Conservation (phyloP, 2,329 filamentous ascomycete genomes). For the Ophioceras dolichostomum region DNA sequence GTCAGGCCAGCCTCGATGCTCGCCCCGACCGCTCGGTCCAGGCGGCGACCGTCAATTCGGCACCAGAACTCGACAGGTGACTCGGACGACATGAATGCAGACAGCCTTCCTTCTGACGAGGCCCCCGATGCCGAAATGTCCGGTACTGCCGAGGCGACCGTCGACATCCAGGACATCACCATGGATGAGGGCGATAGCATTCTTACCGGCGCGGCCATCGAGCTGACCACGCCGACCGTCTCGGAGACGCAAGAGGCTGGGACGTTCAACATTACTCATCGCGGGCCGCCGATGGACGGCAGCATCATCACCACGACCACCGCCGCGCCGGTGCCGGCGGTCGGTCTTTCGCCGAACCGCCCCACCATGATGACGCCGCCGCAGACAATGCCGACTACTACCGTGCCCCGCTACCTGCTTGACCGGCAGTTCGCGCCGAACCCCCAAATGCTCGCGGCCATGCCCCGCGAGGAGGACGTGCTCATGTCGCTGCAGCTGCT, state of each 20-base stretch:
- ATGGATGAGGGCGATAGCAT: constrained; percentile 74
- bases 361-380: constrained; percentile 59
- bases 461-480: constrained; percentile 95
- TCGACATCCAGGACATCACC: constrained; percentile 71
- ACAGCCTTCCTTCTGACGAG: constrained; percentile 71
- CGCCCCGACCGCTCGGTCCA: constrained; percentile 39
- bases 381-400: constrained; percentile 56
- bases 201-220: constrained; percentile 62
- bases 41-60: constrained; percentile 71
- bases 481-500: constrained; percentile 95
- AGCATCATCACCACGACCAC: constrained; percentile 67
- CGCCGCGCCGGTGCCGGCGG: constrained; percentile 50
- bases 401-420: constrained; percentile 67
- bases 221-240: constrained; percentile 63
- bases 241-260: constrained; percentile 80
- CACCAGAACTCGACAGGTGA: constrained; percentile 78
- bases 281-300: constrained; percentile 62
- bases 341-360: constrained; percentile 64
- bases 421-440: constrained; percentile 55
- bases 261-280: constrained; percentile 89
- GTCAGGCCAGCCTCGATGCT: constrained; percentile 40
- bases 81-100: constrained; percentile 72
- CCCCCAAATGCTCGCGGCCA: constrained; percentile 67
- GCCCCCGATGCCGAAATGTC: constrained; percentile 68
- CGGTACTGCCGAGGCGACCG: constrained; percentile 64